Evolutionary conservation across 768 basidiomycete genomes (phyloP), one percentile per base, ranked within the genome.

Genomic region (Rhizopogon vinicolor): DNA sequence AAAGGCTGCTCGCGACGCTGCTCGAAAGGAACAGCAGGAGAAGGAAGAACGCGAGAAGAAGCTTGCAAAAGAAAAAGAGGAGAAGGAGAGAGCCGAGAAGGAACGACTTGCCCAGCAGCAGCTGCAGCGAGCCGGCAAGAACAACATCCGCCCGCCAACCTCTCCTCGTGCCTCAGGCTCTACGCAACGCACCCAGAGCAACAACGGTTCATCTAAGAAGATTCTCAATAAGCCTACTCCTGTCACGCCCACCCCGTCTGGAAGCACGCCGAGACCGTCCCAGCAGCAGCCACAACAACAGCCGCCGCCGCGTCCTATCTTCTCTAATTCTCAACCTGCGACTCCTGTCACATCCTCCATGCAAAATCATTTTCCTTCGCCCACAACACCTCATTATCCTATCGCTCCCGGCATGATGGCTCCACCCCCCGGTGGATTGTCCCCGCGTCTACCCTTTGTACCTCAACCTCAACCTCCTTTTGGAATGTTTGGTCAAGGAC

Each of bases 21-120:
- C 61, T 10, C 66, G 63, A 60, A 75, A 72, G 51, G 77, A 80
- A 52, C 75, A 78, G 52, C 75, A 62, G 79, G 83, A 82, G 58
- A 82, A 79, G 67, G 82, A 80, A 62, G 89, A 88, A 58, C 85
- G 87, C 55, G 82, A 84, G 62, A 81, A 82, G 68, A 85, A 82
- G 50, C 72, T 81, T 55, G 78, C 79, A 52, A 85, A 80, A 61
- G 87, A 87, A 68, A 82, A 83, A 56, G 79, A 78, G 48, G 85
- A 83, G 51, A 81, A 82, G 54, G 85, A 83, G 53, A 81, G 81
- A 53, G 77, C 75, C 51, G 73, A 75, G 46, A 78, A 78, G 58
- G 76, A 76, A 42, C 78, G 78, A 52, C 62, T 66, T 49, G 67
- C 64, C 44, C 65, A 51, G 13, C 35, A 37, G 13, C 78, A 78